phyloP scores from a whole-genome alignment of 192 early-diverging fungal species.

The Jimgerdemannia lactiflua region DNA sequence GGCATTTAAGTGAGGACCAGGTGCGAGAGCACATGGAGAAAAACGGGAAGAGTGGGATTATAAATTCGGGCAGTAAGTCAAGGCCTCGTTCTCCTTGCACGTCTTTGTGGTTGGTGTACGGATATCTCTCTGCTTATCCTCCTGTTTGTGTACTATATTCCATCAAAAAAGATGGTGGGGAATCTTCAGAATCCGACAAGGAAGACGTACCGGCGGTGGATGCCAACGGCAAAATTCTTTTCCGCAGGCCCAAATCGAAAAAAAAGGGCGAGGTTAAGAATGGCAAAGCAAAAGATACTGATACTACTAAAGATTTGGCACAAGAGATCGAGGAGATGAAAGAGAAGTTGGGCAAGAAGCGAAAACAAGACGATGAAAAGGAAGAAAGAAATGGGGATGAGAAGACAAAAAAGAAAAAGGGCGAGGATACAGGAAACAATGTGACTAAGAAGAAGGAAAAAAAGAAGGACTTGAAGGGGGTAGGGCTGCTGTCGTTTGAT shows the following conservation, averaged over 20 bases:
- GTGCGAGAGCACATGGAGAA: slow-evolving; percentile 29
- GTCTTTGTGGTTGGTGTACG: background rate
- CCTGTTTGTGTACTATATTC: no score
- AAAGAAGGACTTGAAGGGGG: background rate
- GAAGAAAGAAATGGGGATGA: background rate
- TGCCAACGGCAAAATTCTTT: slow-evolving; percentile 33
- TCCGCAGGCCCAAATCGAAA: slow-evolving; percentile 20
- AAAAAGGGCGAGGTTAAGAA: background rate
- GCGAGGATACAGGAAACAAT: background rate
- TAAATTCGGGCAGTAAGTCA: background rate
- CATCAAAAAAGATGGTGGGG: background rate
- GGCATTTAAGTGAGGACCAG: slow-evolving; percentile 35
- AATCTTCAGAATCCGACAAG: background rate
- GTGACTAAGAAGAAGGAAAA: background rate
- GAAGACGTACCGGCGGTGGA: slow-evolving; percentile 26
- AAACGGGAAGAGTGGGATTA: slow-evolving; percentile 19
- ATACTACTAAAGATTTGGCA: background rate
- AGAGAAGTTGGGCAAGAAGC: background rate
- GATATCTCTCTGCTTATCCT: no score
- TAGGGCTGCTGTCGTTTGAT: background rate
- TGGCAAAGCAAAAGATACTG: background rate
- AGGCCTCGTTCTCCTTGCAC: background rate
- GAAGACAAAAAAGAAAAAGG: background rate
- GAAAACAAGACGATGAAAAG: background rate
- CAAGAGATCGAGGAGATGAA: background rate